Conservation (phyloP, 805 yeast genomes). For the Teunomyces lycoperdinae region DNA sequence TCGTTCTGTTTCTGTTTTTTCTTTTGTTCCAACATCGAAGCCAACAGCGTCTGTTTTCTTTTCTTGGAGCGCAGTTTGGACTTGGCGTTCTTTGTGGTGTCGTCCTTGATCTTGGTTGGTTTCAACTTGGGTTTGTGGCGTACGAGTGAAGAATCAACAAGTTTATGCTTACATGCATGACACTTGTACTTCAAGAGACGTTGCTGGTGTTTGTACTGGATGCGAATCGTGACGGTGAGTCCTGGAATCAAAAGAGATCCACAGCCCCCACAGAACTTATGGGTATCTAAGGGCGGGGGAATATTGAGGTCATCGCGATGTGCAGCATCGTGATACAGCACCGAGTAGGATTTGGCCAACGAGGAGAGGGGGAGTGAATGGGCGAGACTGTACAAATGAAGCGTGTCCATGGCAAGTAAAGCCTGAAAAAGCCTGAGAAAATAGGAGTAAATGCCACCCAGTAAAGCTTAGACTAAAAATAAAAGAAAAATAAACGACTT, state of each 20-base stretch:
- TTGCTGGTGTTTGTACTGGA: slow-evolving; percentile 14
- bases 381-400: slow-evolving; percentile 30
- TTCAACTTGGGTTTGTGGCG: not conserved
- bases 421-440: not conserved
- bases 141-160: slow-evolving; percentile 6
- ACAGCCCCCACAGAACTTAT: slow-evolving; percentile 30
- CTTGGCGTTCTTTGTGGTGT: slow-evolving; percentile 1
- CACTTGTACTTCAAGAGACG: slow-evolving; percentile 16
- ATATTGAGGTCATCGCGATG: slow-evolving; percentile 24
- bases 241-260: slow-evolving; percentile 36
- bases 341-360: slow-evolving; percentile 22
- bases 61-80: slow-evolving; percentile 28
- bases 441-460: not conserved
- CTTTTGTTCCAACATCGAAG: slow-evolving; percentile 41
- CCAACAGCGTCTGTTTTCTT: slow-evolving; percentile 45
- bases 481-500: not conserved
- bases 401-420: slow-evolving; percentile 15
- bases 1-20: slow-evolving; percentile 33
- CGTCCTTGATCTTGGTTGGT: slow-evolving; percentile 7
- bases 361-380: slow-evolving; percentile 27
- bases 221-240: slow-evolving; percentile 21
- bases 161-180: slow-evolving; percentile 16
- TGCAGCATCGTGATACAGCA: slow-evolving; percentile 18
- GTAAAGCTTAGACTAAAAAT: not conserved
- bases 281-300: slow-evolving; percentile 21